A percentile compares a stretch with the other conserved stretches of the same genome.
Evolutionary conservation across 2,329 filamentous ascomycete species (phyloP).

Genomic region (Aspergillus ustus): DNA sequence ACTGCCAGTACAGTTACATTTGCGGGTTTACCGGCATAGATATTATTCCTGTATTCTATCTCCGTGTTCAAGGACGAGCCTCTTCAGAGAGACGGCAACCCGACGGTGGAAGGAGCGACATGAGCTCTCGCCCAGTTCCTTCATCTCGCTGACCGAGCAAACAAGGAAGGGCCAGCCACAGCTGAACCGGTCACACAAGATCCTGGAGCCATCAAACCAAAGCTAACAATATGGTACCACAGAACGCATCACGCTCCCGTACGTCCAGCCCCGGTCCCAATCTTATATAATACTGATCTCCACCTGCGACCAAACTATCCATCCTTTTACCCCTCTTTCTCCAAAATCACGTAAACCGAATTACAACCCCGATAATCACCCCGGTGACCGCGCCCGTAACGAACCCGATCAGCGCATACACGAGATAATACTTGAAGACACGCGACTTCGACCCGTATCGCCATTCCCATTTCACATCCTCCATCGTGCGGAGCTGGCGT

Average conservation of each 20-base stretch:
- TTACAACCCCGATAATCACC: neutral
- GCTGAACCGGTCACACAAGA: neutral
- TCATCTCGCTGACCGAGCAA: too few species aligned
- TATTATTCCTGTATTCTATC: neutral
- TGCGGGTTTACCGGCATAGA: neutral
- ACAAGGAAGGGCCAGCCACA: neutral
- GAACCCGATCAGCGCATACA: neutral
- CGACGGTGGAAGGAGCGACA: neutral
- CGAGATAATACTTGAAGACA: neutral
- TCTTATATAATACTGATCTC: neutral
- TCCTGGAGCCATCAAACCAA: neutral
- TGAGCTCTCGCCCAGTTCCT: too few species aligned
- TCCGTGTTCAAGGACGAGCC: neutral
- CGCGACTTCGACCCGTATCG: constrained; percentile 2
- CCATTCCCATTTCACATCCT: neutral
- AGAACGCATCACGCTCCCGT: too few species aligned
- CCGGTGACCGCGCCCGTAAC: constrained; percentile 6
- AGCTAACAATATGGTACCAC: too few species aligned
- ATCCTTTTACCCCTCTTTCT: too few species aligned
- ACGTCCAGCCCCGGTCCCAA: neutral
- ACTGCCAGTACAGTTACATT: neutral
- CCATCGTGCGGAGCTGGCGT: neutral
- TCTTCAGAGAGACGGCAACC: neutral
- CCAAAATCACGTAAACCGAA: neutral
- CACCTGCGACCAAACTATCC: neutral